These are phyloP conservation scores for Coemansia umbellata DNA, from an alignment of 192 early-diverging fungal genomes.

Conservation along the genomic window DNA sequence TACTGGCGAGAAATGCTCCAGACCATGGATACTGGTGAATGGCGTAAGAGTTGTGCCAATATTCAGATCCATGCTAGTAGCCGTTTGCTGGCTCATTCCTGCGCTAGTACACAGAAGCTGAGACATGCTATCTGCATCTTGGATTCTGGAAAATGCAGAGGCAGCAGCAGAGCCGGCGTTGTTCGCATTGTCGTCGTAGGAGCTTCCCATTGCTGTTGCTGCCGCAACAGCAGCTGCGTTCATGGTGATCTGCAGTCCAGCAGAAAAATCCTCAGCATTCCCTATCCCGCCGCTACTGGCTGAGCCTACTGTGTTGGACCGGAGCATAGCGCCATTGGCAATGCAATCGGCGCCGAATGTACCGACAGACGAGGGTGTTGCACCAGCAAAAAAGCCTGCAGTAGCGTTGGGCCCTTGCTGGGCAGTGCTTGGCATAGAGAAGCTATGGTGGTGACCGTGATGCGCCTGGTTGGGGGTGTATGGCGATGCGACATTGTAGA, in stretches of 20 bases:
- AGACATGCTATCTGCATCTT: slow-evolving; percentile 15
- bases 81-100: background rate
- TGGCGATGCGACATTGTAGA: slow-evolving; percentile 41
- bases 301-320: slow-evolving; percentile 3
- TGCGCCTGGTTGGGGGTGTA: slow-evolving; percentile 31
- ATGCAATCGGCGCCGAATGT: slow-evolving; percentile 16
- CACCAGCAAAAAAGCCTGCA: slow-evolving; percentile 10
- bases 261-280: slow-evolving; percentile 30
- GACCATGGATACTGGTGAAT: slow-evolving; percentile 29
- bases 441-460: slow-evolving; percentile 32
- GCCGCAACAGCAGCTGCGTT: slow-evolving; percentile 26
- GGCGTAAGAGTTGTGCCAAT: slow-evolving; percentile 31
- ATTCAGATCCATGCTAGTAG: slow-evolving; percentile 23
- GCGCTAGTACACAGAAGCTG: slow-evolving; percentile 22
- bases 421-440: slow-evolving; percentile 27
- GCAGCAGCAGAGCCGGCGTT: slow-evolving; percentile 21
- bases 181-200: slow-evolving; percentile 22
- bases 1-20: slow-evolving; percentile 29
- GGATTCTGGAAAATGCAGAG: slow-evolving; percentile 41
- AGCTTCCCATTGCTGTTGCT: slow-evolving; percentile 20
- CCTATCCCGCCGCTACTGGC: slow-evolving; percentile 5
- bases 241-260: slow-evolving; percentile 45
- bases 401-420: slow-evolving; percentile 17
- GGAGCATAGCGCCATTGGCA: slow-evolving; percentile 6
- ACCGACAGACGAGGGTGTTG: slow-evolving; percentile 12